Percentiles rank a stretch among this genome's conserved stretches.
Conservation (phyloP, 2,329 filamentous ascomycete genomes). For the Colletotrichum sp. region DNA sequence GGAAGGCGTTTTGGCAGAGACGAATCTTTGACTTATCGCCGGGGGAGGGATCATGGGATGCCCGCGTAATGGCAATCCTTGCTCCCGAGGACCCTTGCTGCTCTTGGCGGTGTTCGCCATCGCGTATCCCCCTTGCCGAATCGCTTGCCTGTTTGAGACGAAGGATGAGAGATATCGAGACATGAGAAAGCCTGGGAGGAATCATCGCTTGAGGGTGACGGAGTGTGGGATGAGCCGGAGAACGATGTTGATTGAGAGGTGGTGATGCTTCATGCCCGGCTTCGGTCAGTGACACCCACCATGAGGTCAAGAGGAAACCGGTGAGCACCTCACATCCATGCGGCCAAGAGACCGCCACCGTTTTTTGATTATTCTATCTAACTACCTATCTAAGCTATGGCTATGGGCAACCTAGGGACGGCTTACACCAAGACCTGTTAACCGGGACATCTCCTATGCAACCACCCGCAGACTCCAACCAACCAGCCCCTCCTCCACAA, state of each 20-base stretch:
- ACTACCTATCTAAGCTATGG: neutral
- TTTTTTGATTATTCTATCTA: neutral
- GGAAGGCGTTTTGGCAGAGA: neutral
- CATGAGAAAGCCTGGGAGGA: neutral
- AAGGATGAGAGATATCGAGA: neutral
- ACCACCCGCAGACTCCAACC: neutral
- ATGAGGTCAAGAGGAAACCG: neutral
- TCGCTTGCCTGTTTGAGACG: neutral
- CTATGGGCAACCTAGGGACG: neutral
- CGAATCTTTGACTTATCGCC: neutral
- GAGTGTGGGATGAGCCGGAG: neutral
- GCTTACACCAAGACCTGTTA: neutral
- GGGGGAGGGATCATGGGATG: neutral
- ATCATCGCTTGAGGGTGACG: neutral
- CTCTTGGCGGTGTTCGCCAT: neutral
- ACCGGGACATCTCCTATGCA: neutral
- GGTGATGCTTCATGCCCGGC: neutral
- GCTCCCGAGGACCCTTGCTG: neutral
- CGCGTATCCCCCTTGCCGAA: neutral
- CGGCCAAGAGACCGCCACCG: neutral
- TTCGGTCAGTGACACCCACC: neutral
- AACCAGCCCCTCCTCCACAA: neutral
- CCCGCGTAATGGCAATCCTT: neutral
- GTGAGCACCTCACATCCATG: neutral
- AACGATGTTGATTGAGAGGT: neutral